These are phyloP conservation scores for Verticillium longisporum DNA, from an alignment of 2,329 filamentous ascomycete genomes.

Conservation along the genomic window DNA sequence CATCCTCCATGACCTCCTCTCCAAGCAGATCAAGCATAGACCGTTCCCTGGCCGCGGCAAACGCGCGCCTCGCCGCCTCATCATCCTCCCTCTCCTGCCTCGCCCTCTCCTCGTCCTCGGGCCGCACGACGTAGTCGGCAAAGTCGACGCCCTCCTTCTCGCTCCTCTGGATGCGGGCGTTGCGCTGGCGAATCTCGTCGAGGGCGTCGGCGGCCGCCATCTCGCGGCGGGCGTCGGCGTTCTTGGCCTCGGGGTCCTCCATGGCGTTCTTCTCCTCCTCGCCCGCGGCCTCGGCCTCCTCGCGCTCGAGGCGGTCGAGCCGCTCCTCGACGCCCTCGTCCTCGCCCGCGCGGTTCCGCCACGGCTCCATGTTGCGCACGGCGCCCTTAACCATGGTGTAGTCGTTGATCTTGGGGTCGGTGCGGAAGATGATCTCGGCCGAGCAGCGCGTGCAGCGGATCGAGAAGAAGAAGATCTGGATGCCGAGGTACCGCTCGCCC, in stretches of 20 bases:
- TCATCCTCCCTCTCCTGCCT: slow-evolving; percentile 74
- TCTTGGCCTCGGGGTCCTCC: slow-evolving; percentile 92
- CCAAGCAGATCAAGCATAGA: slow-evolving; percentile 37
- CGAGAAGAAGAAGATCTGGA: slow-evolving; percentile 85
- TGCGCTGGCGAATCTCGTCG: slow-evolving; percentile 88
- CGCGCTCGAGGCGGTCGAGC: slow-evolving; percentile 73
- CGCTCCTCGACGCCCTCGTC: slow-evolving; percentile 83
- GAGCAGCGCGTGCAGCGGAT: slow-evolving; percentile 68
- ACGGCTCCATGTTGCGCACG: slow-evolving; percentile 88
- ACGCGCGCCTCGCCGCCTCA: slow-evolving; percentile 72
- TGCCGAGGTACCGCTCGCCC: slow-evolving; percentile 81
- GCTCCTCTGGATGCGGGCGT: slow-evolving; percentile 77
- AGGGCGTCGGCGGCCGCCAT: slow-evolving; percentile 96
- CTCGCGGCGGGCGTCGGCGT: slow-evolving; percentile 83
- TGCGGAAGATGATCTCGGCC: slow-evolving; percentile 81
- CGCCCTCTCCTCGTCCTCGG: slow-evolving; percentile 52
- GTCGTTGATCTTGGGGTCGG: slow-evolving; percentile 92
- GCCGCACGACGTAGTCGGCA: slow-evolving; percentile 42
- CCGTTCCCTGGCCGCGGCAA: slow-evolving; percentile 55
- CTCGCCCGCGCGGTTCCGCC: slow-evolving; percentile 57
- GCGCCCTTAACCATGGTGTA: slow-evolving; percentile 77
- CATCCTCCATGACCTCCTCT: slow-evolving; percentile 32
- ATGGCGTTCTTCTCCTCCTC: slow-evolving; percentile 80
- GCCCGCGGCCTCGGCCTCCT: slow-evolving; percentile 58
- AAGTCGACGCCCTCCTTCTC: slow-evolving; percentile 61